Conservation (phyloP, 192 early-diverging fungal genomes). For the Powellomyces hirtus region DNA sequence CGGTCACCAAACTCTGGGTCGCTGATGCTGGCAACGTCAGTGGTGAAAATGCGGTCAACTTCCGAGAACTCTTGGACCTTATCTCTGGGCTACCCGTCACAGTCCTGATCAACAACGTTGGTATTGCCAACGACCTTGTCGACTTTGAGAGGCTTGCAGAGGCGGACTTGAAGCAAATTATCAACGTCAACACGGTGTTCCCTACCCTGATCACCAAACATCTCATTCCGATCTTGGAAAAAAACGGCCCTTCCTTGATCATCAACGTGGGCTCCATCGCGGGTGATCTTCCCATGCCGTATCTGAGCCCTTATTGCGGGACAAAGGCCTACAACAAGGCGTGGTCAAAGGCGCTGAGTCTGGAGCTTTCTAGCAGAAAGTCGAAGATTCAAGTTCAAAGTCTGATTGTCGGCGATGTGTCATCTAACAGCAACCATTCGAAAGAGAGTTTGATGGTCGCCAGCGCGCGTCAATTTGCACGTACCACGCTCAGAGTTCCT, state of each 20-base stretch:
- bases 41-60: not conserved
- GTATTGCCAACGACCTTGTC: not conserved
- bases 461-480: too few species aligned
- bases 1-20: not conserved
- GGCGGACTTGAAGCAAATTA: not conserved
- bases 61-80: not conserved
- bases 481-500: too few species aligned
- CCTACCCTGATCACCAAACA: not conserved
- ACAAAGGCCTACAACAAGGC: not conserved
- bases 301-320: not conserved
- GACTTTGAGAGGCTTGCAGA: not conserved
- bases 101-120: slow-evolving; percentile 1
- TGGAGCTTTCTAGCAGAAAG: too few species aligned
- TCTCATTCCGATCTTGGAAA: not conserved
- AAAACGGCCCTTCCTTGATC: not conserved
- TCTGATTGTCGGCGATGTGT: too few species aligned
- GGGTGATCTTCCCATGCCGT: not conserved
- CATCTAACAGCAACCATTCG: too few species aligned
- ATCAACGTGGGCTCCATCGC: not conserved
- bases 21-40: not conserved
- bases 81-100: not conserved
- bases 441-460: too few species aligned
- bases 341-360: too few species aligned
- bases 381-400: too few species aligned
- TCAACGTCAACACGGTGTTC: not conserved